Conservation (phyloP, 2,329 filamentous ascomycete genomes). For the Sarocladium strictum region DNA sequence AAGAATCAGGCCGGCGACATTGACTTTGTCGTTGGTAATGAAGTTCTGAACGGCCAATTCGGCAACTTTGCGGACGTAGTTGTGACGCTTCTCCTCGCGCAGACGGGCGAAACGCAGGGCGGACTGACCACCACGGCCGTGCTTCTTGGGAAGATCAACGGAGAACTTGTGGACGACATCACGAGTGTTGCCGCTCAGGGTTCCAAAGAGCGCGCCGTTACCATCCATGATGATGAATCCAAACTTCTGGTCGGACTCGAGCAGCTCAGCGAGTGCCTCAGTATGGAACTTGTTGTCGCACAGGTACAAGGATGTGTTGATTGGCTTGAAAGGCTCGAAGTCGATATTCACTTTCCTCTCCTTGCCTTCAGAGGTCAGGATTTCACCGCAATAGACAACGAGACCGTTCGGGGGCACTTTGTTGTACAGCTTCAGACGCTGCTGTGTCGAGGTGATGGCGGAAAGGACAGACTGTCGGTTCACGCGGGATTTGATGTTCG, state of each 20-base stretch:
- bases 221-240: slow-evolving; percentile 99
- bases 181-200: slow-evolving; percentile 92
- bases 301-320: slow-evolving; percentile 98
- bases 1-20: slow-evolving; percentile 90
- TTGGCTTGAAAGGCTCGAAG: slow-evolving; percentile 99
- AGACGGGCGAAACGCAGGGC: slow-evolving; percentile 99
- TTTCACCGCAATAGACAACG: slow-evolving; percentile 99
- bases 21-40: slow-evolving; percentile 97
- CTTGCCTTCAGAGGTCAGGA: slow-evolving; percentile 96
- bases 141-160: slow-evolving; percentile 98
- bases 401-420: slow-evolving; percentile 97
- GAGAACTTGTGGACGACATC: slow-evolving; percentile 97
- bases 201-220: slow-evolving; percentile 96
- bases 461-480: slow-evolving; percentile 97
- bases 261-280: slow-evolving; percentile 89
- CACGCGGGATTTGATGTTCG: slow-evolving; percentile 99
- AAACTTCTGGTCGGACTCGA: slow-evolving; percentile 98
- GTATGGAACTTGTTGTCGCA: slow-evolving; percentile 99
- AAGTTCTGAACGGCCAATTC: slow-evolving; percentile 98
- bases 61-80: slow-evolving; percentile 98
- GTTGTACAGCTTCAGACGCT: slow-evolving; percentile 97
- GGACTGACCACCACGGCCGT: slow-evolving; percentile 99
- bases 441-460: slow-evolving; percentile 97
- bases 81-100: slow-evolving; percentile 98
- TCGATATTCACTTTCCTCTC: slow-evolving; percentile 99